Percentiles rank a stretch among this genome's conserved stretches.
Evolutionary conservation across 2,329 filamentous ascomycete genomes (phyloP).

Genomic region (Lachnum nothofagi): DNA sequence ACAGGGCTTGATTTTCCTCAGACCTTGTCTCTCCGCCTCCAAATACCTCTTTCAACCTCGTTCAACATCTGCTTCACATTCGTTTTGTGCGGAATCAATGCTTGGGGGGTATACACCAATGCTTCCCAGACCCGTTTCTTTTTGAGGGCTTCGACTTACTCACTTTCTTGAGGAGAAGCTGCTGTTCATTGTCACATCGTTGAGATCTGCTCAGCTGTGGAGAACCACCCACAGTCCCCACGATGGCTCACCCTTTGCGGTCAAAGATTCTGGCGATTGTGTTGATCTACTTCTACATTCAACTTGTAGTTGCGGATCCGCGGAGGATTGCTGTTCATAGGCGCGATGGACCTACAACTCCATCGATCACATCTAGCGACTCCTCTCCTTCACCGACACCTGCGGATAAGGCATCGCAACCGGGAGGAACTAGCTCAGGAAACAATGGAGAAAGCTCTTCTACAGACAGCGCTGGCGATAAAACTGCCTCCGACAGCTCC

Average conservation of each 20-base stretch:
- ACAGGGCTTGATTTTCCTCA: constrained; percentile 10
- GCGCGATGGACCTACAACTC: constrained; percentile 26
- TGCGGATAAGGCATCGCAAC: constrained; percentile 9
- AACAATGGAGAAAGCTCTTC: constrained; percentile 11
- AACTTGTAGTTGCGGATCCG: constrained; percentile 19
- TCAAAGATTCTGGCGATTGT: constrained; percentile 19
- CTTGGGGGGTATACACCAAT: constrained; percentile 22
- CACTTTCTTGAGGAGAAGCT: constrained; percentile 13
- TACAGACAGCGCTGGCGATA: constrained; percentile 1
- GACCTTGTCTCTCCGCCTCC: constrained; percentile 13
- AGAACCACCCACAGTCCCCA: constrained; percentile 7
- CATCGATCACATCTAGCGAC: constrained; percentile 17
- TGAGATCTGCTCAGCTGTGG: constrained; percentile 8
- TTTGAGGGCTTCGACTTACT: constrained; percentile 18
- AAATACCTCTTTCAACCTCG: constrained; percentile 11
- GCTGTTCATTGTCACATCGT: constrained; percentile 15
- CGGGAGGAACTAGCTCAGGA: constrained; percentile 7
- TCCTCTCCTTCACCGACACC: constrained; percentile 10
- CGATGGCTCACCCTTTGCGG: constrained; percentile 19
- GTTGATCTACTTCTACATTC: constrained; percentile 24
- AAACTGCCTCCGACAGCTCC: background rate
- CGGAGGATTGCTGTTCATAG: constrained; percentile 18
- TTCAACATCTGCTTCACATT: constrained; percentile 10
- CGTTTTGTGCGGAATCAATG: constrained; percentile 14
- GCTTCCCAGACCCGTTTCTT: constrained; percentile 17